Base-by-base conservation (phyloP, 148 eudicot genomes). In the Camellia sinensis region DNA sequence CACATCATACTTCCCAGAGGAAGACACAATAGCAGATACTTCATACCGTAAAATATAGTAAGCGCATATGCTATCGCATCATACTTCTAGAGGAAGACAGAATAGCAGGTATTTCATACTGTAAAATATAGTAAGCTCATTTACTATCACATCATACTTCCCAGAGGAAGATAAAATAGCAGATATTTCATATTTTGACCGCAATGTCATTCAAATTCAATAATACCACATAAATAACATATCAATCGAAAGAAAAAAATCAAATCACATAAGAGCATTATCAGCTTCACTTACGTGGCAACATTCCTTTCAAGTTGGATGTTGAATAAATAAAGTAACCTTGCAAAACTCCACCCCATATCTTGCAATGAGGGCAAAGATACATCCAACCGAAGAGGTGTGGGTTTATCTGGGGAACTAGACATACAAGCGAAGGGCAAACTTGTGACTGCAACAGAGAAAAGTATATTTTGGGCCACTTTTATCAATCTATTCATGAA, bases 251-350 rank as follows among this genome's bases (percentile, higher is more conserved):
- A 68, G 9, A 43, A 60, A 2, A 43, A 10, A 53, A 21, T 46
- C 22, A 65, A 17, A 73, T 21, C n/a, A 6, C 80, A 48, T 5
- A 69, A 48, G 29, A 65, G 5, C 59, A 74, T 10, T 66, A 66
- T n/a, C 80, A 66, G 72, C 14, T 73, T 52, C 66, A 87, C 99
- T 92, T 94, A 96, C 98, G 88, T 91, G 81, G 93, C 92, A 52
- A 96, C 95, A 85, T 96, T 90, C 85, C 88, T 94, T 85, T 96
- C 99, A 22, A 96, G 90, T 80, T 92, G 95, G 60, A 89, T 85
- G 87, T 96, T 94, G 92, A 96, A 92, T 76, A 92, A 77, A 91
- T 96, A 96, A 6, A 90, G 6, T 71, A 91, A 81, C 53, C 98
- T 90, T 21, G 92, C 75, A 43, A 90, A 74, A 84, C 82, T 86